These are phyloP conservation scores for Cryptosporidium parvum DNA, from an alignment of 169 alveolate genomes.

Conservation along the genomic window DNA sequence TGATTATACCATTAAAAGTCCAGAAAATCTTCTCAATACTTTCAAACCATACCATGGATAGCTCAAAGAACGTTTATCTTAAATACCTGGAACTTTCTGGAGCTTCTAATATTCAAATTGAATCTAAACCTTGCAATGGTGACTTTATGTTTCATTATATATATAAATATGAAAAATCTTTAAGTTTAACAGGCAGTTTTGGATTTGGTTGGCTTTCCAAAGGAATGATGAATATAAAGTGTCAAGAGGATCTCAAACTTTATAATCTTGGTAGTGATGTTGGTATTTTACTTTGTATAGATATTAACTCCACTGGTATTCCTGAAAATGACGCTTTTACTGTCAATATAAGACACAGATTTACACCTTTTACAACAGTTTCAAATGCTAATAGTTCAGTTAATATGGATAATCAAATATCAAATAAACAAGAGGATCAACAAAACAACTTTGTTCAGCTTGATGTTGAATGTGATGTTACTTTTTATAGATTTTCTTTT, in stretches of 20 bases:
- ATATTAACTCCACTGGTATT: constrained; percentile 62
- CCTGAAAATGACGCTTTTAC: constrained; percentile 72
- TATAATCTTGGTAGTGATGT: constrained; percentile 52
- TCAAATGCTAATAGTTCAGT: neutral
- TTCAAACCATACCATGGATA: constrained; percentile 21
- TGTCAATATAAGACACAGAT: constrained; percentile 60
- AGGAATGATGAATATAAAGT: constrained; percentile 8
- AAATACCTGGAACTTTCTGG: constrained; percentile 40
- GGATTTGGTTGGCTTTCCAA: constrained; percentile 66
- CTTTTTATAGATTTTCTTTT: constrained; percentile 50
- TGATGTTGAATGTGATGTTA: constrained; percentile 68
- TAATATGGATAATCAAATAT: neutral
- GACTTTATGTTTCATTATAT: constrained; percentile 39
- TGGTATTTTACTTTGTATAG: constrained; percentile 54
- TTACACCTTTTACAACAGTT: constrained; percentile 38
- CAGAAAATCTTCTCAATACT: constrained; percentile 22
- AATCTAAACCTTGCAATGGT: constrained; percentile 24
- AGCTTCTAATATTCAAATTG: constrained; percentile 48
- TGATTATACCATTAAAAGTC: constrained; percentile 29
- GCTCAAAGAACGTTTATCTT: constrained; percentile 42
- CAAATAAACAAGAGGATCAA: neutral
- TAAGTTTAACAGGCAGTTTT: constrained; percentile 32
- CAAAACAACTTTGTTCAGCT: constrained; percentile 45
- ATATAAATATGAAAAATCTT: constrained; percentile 52
- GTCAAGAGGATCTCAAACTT: constrained; percentile 42